Evolutionary conservation across 306 rosid genomes (phyloP).

Genomic region (Corylus heterophylla): DNA sequence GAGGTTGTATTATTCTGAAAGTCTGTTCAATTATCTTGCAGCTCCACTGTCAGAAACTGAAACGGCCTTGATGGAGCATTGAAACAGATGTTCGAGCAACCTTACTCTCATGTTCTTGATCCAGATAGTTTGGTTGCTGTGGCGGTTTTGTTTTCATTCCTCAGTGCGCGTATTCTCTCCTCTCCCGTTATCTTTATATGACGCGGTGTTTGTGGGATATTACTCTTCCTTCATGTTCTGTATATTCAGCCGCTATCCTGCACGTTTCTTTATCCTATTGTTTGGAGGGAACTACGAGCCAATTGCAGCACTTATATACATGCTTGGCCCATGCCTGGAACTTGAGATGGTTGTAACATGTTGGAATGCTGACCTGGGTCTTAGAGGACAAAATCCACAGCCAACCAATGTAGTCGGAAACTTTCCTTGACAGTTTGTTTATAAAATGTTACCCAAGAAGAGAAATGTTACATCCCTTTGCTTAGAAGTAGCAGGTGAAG

Average conservation of each 20-base stretch:
- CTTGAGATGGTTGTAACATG: slow-evolving; percentile 22
- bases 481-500: slow-evolving; percentile 16
- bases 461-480: slow-evolving; percentile 17
- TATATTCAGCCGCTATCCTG: slow-evolving; percentile 29
- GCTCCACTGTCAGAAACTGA: slow-evolving; percentile 98
- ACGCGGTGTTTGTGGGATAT: slow-evolving; percentile 46
- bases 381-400: slow-evolving; percentile 25
- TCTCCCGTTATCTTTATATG: slow-evolving; percentile 35
- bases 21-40: slow-evolving; percentile 49
- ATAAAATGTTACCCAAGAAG: slow-evolving; percentile 20
- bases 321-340: slow-evolving; percentile 30
- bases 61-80: slow-evolving; percentile 91
- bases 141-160: slow-evolving; percentile 39
- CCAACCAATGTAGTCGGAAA: slow-evolving; percentile 27
- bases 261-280: slow-evolving; percentile 25
- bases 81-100: slow-evolving; percentile 34
- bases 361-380: slow-evolving; percentile 26
- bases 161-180: slow-evolving; percentile 30
- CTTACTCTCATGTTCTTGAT: slow-evolving; percentile 8
- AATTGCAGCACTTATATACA: slow-evolving; percentile 29
- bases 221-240: slow-evolving; percentile 29
- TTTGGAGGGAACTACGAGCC: slow-evolving; percentile 31
- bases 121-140: slow-evolving; percentile 26
- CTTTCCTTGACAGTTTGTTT: slow-evolving; percentile 20
- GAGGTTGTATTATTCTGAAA: slow-evolving; percentile 15